Evolutionary conservation across 2,329 filamentous ascomycete species (phyloP), one percentile per base, ranked within the genome.

Genomic region (Aspergillus sp.): DNA sequence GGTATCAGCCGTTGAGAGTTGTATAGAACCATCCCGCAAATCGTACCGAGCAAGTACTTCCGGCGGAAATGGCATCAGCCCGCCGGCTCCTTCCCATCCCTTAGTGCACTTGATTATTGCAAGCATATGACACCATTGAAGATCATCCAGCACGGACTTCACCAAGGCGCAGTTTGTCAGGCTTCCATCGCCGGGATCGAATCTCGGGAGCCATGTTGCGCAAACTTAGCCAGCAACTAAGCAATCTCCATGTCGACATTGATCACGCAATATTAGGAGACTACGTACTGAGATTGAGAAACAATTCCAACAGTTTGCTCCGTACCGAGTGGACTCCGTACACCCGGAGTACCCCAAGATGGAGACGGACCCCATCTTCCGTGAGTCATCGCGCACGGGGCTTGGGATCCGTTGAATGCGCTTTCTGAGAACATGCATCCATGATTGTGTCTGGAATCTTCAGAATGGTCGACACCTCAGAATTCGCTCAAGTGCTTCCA

Each of bases 101-200:
- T 37, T 52, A 37, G 50, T 37, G 41, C 35, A 53, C 37, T 6
- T 6, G 27, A 46, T 4, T 21, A 41, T 47, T 41, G 35, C 31
- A 47, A 39, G 45, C 41, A 37, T 45, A 58, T 58, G 50, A 50
- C 50, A 58, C 52, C 50, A 57, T 57, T 31, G 24, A 44, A 48
- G 24, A 57, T 52, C 43, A 43, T 48, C 23, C 37, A 53, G 41
- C 50, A 54, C 44, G 39, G 44, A 50, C 48, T 33, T 24, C 12
- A 39, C 33, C 51, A 46, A 39, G 41, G 31, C 12, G 27, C 31
- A 19, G n/a, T 53, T 53, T 39, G 51, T 46, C 27, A 53, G 41
- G 14, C n/a, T 40, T 17, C 43, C 43, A 46, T 51, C 35, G 24
- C n/a, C 19, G 21, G 31, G 45, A 35, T 19, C 27, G 24, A 48